Percentiles rank a stretch among this genome's conserved stretches.
phyloP scores from a whole-genome alignment of 2,329 filamentous ascomycete species.

The Hypoxylon sp. region DNA sequence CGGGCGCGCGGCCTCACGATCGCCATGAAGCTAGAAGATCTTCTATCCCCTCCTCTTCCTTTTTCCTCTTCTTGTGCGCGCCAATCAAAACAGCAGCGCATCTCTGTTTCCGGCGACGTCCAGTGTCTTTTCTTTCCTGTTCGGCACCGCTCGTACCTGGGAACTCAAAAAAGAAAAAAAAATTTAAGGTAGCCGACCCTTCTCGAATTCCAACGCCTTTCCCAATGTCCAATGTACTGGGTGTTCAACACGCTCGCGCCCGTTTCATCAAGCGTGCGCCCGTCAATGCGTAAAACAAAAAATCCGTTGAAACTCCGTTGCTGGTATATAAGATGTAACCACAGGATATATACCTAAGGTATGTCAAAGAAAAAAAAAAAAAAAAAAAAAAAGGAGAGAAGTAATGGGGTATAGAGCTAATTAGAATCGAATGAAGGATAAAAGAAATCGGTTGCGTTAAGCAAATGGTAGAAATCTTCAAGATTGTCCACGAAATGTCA shows the following conservation, averaged over 20 bases:
- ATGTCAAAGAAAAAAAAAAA: too few relatives aligned
- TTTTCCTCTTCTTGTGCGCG: not conserved
- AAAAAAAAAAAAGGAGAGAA: not conserved
- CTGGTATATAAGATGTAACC: conserved; percentile 40
- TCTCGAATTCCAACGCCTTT: conserved; percentile 27
- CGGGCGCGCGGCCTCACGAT: too few relatives aligned
- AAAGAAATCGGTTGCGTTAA: conserved; percentile 26
- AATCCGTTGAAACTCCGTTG: conserved; percentile 42
- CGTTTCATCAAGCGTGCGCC: conserved; percentile 21
- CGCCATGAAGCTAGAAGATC: not conserved
- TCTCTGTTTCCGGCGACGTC: not conserved
- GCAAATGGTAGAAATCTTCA: conserved; percentile 21
- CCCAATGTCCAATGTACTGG: conserved; percentile 29
- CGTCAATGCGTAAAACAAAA: conserved; percentile 24
- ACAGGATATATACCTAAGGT: conserved; percentile 17
- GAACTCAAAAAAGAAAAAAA: conserved; percentile 9
- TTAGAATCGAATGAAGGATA: conserved; percentile 8
- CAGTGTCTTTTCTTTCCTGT: not conserved
- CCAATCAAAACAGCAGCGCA: conserved; percentile 16
- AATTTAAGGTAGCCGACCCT: not conserved
- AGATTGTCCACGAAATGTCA: conserved; percentile 2
- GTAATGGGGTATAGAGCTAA: not conserved
- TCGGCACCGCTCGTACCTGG: conserved; percentile 1
- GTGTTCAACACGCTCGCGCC: conserved; percentile 11
- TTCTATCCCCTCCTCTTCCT: conserved; percentile 1